Evolutionary conservation across 805 yeast genomes (phyloP), one percentile per base, ranked within the genome.

Genomic region (Komagataella populi): DNA sequence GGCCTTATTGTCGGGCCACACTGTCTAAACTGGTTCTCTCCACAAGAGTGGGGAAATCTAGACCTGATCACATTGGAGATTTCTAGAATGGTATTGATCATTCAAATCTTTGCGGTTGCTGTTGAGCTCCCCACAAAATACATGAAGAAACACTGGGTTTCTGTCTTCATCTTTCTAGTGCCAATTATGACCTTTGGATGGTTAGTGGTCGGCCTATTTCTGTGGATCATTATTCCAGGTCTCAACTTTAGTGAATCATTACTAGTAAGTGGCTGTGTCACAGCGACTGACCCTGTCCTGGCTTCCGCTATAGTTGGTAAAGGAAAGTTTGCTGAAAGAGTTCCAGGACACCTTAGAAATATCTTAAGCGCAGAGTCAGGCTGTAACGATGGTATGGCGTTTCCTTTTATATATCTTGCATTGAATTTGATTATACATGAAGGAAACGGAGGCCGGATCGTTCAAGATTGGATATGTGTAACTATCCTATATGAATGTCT

Each of bases 251-350:
- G 77, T 18, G 77, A 80, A 49, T 77, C 80, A 5, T 71, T 83
- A 36, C 67, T 83, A 50, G 79, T 83, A 1, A 73, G 80, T 8
- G 86, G 86, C 2, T 83, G 89, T 62, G 77, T 83, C 50, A 83
- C 90, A 0, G 88, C 89, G 6, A 83, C 90, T 0, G 90, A 83
- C 63, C 90, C 89, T 2, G 84, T 83, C 47, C 70, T 83, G 59
- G 81, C 85, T 3, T 84, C 84, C 46, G 85, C 87, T 1, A 82
- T 83, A 45, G 87, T 84, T 30, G 83, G 83, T 68, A 80, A 80
- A 55, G 88, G 88, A 50, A 77, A 77, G 56, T 83, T 83, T 61
- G 86, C 87, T 6, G 77, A 76, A 58, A 67, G 81, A 55, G 85
- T 83, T 39, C 80, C 83, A 2, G 81, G 81, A 10, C 80, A 77